These are phyloP conservation scores for Pyricularia grisea DNA, from an alignment of 2,329 filamentous ascomycete species.

Conservation along the genomic window DNA sequence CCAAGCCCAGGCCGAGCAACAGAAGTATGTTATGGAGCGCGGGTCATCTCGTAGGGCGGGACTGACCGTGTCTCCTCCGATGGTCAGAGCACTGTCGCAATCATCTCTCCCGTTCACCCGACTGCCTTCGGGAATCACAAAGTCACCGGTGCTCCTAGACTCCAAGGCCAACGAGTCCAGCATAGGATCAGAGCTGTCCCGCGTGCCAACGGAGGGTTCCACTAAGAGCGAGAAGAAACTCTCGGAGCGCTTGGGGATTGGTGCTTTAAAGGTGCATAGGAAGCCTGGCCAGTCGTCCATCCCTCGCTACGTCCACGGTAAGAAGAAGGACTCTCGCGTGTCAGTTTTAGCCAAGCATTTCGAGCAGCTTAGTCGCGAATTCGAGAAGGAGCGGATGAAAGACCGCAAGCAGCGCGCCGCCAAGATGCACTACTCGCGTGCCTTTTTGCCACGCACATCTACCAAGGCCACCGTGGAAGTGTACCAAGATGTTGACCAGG, in stretches of 20 bases:
- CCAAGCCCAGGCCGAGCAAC: constrained; percentile 13
- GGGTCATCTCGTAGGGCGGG: constrained; percentile 33
- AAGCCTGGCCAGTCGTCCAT: constrained; percentile 66
- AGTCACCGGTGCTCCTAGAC: constrained; percentile 27
- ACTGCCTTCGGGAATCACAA: constrained; percentile 33
- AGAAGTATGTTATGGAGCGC: constrained; percentile 14
- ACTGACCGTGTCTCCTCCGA: constrained; percentile 38
- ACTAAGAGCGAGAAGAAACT: constrained; percentile 63
- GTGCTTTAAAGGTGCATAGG: constrained; percentile 49
- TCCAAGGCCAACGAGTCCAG: not conserved
- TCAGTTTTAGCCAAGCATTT: constrained; percentile 92
- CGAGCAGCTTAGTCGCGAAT: constrained; percentile 91
- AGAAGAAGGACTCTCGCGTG: constrained; percentile 66
- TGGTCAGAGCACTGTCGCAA: constrained; percentile 44
- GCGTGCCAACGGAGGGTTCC: constrained; percentile 23
- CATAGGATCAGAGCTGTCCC: not conserved
- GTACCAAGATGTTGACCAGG: constrained; percentile 87
- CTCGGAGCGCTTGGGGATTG: constrained; percentile 60
- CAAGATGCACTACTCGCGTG: constrained; percentile 63
- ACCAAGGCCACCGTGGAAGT: constrained; percentile 96
- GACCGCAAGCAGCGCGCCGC: constrained; percentile 76
- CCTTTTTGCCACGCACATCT: constrained; percentile 74
- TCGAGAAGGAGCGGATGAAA: constrained; percentile 84
- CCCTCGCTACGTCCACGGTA: constrained; percentile 73
- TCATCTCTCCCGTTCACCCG: constrained; percentile 37